Percentiles rank a stretch among this genome's conserved stretches.
Evolutionary conservation across 495 filamentous ascomycete species (phyloP).

Genomic region (Penicillium angulare): DNA sequence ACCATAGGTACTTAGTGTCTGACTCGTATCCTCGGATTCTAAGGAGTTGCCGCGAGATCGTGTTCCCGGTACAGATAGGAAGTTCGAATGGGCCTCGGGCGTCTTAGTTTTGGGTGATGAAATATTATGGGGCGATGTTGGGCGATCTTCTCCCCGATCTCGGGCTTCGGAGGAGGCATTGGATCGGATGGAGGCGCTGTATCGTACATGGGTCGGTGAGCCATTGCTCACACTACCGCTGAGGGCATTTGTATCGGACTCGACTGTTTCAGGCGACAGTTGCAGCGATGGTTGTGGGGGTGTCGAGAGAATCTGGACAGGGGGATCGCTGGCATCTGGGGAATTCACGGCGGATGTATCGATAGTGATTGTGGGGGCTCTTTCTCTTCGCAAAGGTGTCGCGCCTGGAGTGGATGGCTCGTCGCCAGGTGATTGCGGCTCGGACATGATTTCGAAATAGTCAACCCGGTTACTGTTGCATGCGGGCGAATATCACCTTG

Average conservation of each 20-base stretch:
- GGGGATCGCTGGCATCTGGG: slow-evolving; percentile 21
- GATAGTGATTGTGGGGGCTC: slow-evolving; percentile 70
- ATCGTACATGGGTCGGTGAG: slow-evolving; percentile 60
- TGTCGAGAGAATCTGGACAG: slow-evolving; percentile 27
- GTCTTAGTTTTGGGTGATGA: slow-evolving; percentile 64
- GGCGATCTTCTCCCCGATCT: slow-evolving; percentile 68
- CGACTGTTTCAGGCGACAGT: slow-evolving; percentile 44
- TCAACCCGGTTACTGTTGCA: slow-evolving; percentile 16
- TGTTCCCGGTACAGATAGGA: slow-evolving; percentile 59
- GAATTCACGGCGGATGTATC: slow-evolving; percentile 67
- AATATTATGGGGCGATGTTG: slow-evolving; percentile 88
- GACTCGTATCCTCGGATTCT: slow-evolving; percentile 56
- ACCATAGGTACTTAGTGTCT: slow-evolving; percentile 50
- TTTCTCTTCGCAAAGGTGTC: slow-evolving; percentile 42
- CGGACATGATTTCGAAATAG: slow-evolving; percentile 31
- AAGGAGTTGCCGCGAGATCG: slow-evolving; percentile 66
- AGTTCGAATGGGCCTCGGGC: slow-evolving; percentile 52
- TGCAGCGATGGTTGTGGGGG: slow-evolving; percentile 46
- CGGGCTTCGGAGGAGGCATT: slow-evolving; percentile 70
- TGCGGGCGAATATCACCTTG: slow-evolving; percentile 8
- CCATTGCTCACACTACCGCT: slow-evolving; percentile 36
- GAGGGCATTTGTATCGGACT: slow-evolving; percentile 40
- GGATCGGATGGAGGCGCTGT: slow-evolving; percentile 50
- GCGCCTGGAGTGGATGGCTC: slow-evolving; percentile 26
- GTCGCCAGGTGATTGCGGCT: slow-evolving; percentile 25